Conservation (phyloP, 2,329 filamentous ascomycete species). For the Herpotrichia juniperi region DNA sequence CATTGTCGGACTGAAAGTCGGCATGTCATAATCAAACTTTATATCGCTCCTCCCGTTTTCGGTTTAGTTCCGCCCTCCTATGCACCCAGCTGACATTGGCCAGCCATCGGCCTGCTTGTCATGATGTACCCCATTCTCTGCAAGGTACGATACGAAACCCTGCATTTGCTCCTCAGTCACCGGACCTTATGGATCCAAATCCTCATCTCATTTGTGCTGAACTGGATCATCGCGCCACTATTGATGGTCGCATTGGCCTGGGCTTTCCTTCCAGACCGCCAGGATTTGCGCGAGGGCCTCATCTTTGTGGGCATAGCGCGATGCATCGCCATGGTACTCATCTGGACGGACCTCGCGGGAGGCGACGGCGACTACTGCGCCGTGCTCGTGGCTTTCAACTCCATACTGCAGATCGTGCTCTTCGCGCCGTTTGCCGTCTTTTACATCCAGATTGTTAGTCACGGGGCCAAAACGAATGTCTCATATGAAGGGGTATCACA, state of each 20-base stretch:
- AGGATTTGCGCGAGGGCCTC: constrained; percentile 64
- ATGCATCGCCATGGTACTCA: constrained; percentile 87
- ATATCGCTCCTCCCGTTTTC: no score
- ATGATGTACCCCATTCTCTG: constrained; percentile 97
- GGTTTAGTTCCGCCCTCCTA: not conserved
- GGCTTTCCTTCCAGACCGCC: constrained; percentile 55
- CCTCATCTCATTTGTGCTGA: constrained; percentile 75
- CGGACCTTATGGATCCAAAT: constrained; percentile 77
- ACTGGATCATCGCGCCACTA: constrained; percentile 83
- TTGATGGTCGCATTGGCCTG: constrained; percentile 79
- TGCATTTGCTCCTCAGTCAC: constrained; percentile 69
- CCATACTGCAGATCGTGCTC: constrained; percentile 55
- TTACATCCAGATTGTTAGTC: constrained; percentile 70
- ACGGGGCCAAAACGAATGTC: constrained; percentile 51
- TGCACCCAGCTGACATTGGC: not conserved
- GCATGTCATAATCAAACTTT: no score
- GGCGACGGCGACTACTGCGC: constrained; percentile 85
- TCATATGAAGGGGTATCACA: constrained; percentile 74
- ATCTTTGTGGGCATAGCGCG: constrained; percentile 84
- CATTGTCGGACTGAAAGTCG: no score
- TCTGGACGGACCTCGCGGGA: constrained; percentile 79
- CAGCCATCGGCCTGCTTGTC: constrained; percentile 78
- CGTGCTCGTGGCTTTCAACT: constrained; percentile 56
- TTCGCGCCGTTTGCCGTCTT: constrained; percentile 56
- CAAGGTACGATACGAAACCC: constrained; percentile 79